These are phyloP conservation scores for Blastobotrys robertii DNA, from an alignment of 805 yeast genomes.

Conservation along the genomic window DNA sequence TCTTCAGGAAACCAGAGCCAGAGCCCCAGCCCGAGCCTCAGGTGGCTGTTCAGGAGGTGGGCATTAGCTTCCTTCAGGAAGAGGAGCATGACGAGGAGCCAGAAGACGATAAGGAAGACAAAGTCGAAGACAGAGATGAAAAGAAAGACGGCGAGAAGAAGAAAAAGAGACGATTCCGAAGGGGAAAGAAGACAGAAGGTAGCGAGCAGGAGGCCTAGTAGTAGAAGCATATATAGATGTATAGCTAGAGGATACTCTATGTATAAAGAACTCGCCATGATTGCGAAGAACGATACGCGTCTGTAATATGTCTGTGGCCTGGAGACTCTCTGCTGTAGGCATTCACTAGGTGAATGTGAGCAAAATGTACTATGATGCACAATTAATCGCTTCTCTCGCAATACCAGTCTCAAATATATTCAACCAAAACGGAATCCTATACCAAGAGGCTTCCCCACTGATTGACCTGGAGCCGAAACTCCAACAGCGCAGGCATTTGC, in stretches of 20 bases:
- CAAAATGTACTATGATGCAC: conserved; percentile 15
- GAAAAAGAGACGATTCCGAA: not conserved
- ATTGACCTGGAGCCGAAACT: no score
- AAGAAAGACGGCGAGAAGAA: not conserved
- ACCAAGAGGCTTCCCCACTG: not conserved
- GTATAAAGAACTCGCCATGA: no score
- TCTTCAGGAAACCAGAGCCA: conserved; percentile 5
- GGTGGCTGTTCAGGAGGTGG: not conserved
- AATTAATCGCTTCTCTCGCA: not conserved
- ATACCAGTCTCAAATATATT: conserved; percentile 1
- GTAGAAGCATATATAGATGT: no score
- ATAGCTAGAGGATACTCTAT: no score
- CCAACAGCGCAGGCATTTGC: no score
- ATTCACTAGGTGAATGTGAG: not conserved
- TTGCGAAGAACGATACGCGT: no score
- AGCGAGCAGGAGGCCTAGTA: not conserved
- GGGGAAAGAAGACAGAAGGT: not conserved
- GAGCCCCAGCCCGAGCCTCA: not conserved
- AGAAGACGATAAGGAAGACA: not conserved
- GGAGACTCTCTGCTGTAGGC: conserved; percentile 12
- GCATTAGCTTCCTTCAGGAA: not conserved
- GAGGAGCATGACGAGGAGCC: not conserved
- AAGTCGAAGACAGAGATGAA: not conserved
- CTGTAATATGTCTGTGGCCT: conserved; percentile 11
- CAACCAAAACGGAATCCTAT: conserved; percentile 3